Evolutionary conservation across 352 stramenopile species (phyloP).

Genomic region (Pythium brachiatum): DNA sequence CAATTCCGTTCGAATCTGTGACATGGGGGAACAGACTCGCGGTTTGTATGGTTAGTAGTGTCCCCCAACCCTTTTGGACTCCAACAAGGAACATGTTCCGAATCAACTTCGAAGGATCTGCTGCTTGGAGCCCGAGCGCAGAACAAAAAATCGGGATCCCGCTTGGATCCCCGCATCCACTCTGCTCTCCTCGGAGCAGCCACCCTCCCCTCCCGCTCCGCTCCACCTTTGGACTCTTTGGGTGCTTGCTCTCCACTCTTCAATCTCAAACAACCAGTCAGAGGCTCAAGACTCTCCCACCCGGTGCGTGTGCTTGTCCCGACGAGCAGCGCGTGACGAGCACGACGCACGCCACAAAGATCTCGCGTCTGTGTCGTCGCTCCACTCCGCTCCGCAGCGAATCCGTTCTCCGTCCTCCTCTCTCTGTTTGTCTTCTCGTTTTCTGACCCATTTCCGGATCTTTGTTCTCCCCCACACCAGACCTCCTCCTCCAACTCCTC

Average conservation of each 20-base stretch:
- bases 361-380: too few relatives aligned
- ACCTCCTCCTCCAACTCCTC: constrained; percentile 1
- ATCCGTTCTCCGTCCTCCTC: neutral
- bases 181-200: neutral
- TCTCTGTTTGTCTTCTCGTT: neutral
- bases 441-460: constrained; percentile 1
- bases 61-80: constrained; percentile 1
- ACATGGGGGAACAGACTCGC: constrained; percentile 10
- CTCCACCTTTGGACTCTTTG: neutral
- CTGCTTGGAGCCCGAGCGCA: too few relatives aligned
- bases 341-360: too few relatives aligned
- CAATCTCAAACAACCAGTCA: constrained; percentile 18
- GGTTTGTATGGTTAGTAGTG: constrained; percentile 7
- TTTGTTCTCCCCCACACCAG: constrained; percentile 9
- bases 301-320: neutral
- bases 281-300: constrained; percentile 12
- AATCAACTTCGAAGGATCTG: neutral
- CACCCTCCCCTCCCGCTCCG: neutral
- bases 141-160: constrained; percentile 4
- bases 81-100: constrained; percentile 13
- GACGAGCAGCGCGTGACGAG: neutral
- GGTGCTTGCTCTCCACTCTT: neutral
- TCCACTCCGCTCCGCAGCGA: neutral
- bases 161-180: constrained; percentile 6
- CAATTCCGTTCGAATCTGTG: constrained; percentile 11